Conservation (phyloP, 2,329 filamentous ascomycete species). For the Fusarium sp. region DNA sequence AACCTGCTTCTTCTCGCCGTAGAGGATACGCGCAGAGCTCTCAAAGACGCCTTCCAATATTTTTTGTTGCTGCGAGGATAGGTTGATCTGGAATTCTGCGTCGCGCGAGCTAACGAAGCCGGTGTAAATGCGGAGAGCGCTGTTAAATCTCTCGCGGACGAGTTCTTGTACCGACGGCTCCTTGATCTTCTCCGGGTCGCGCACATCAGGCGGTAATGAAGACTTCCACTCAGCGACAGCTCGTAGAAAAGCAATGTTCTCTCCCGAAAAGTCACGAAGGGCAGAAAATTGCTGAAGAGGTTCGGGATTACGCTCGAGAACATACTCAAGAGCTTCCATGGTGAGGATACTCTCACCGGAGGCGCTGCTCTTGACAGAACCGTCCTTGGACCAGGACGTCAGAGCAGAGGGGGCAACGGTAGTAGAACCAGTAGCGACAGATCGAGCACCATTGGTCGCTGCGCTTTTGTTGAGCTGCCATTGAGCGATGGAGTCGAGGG, state of each 20-base stretch:
- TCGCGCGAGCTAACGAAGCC: slow-evolving; percentile 41
- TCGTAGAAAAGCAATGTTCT: slow-evolving; percentile 72
- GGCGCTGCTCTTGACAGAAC: slow-evolving; percentile 45
- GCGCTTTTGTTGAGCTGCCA: slow-evolving; percentile 56
- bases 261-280: slow-evolving; percentile 72
- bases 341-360: slow-evolving; percentile 50
- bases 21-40: slow-evolving; percentile 57
- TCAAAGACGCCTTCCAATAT: slow-evolving; percentile 67
- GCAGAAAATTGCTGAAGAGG: slow-evolving; percentile 72
- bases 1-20: slow-evolving; percentile 50
- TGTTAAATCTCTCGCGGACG: slow-evolving; percentile 65
- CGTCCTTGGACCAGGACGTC: slow-evolving; percentile 48
- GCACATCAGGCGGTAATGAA: slow-evolving; percentile 40
- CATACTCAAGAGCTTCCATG: slow-evolving; percentile 57
- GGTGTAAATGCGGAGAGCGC: slow-evolving; percentile 56
- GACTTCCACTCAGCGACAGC: slow-evolving; percentile 58
- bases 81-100: slow-evolving; percentile 73
- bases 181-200: slow-evolving; percentile 35
- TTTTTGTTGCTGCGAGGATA: slow-evolving; percentile 65
- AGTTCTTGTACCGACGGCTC: slow-evolving; percentile 43
- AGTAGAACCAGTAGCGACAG: slow-evolving; percentile 48
- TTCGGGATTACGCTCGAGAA: slow-evolving; percentile 65
- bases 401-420: slow-evolving; percentile 48
- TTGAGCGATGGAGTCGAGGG: slow-evolving; percentile 58
- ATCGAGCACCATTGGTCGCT: slow-evolving; percentile 43